Evolutionary conservation across 1,139 yeast species (phyloP).

Genomic region (Saccharomycopsis crataegensis): DNA sequence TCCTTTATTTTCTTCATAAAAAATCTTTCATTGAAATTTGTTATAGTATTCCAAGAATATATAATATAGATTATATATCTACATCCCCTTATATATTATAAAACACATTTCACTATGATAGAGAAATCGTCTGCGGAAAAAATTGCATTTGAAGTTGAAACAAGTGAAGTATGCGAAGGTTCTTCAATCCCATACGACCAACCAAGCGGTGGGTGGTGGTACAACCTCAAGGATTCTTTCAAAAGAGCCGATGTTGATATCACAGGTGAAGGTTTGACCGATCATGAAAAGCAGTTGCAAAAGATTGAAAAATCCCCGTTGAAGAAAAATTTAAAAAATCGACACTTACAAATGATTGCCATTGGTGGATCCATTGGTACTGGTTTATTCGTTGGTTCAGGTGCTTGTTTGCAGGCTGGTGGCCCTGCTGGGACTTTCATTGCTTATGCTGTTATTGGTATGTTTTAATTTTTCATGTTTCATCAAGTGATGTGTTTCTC

Average conservation of each 20-base stretch:
- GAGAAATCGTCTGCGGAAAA: too few relatives aligned
- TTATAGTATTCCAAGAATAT: too few relatives aligned
- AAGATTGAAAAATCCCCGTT: constrained; percentile 2
- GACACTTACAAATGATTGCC: constrained; percentile 24
- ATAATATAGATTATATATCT: too few relatives aligned
- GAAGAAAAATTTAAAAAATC: constrained; percentile 6
- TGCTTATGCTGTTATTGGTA: constrained; percentile 38
- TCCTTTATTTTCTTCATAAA: too few relatives aligned
- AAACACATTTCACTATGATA: too few relatives aligned
- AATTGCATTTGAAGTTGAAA: too few relatives aligned
- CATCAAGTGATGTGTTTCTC: too few relatives aligned
- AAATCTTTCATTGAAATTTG: too few relatives aligned
- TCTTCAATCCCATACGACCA: too few relatives aligned
- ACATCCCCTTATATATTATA: too few relatives aligned
- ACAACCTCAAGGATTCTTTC: constrained; percentile 27
- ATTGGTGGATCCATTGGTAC: constrained; percentile 66
- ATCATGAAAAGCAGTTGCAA: background rate
- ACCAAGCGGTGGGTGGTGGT: background rate
- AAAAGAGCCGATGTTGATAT: constrained; percentile 25
- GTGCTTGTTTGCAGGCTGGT: constrained; percentile 45
- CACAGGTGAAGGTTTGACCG: background rate
- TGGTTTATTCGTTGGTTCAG: constrained; percentile 62
- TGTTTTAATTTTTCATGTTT: too few relatives aligned
- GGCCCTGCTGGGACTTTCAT: constrained; percentile 64
- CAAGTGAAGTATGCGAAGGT: too few relatives aligned